phyloP scores from a whole-genome alignment of 176 grass and related monocot species.

The Paspalum notatum region DNA sequence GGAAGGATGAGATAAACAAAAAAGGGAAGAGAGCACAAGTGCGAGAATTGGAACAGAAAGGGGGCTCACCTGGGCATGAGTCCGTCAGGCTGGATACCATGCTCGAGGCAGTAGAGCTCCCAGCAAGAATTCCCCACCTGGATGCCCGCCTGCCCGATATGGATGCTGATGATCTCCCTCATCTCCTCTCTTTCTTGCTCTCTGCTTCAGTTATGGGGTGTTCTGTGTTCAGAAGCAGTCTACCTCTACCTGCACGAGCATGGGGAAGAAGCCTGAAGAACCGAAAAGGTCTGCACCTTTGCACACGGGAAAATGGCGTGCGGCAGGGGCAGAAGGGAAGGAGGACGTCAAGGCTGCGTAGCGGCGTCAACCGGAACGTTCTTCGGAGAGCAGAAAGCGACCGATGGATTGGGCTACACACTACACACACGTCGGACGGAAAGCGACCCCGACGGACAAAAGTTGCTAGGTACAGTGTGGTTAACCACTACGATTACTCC shows the following conservation, averaged over 20 bases:
- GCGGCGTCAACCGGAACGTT: conserved; percentile 29
- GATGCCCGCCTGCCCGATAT: conserved; percentile 87
- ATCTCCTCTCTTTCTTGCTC: conserved; percentile 32
- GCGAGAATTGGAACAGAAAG: conserved; percentile 18
- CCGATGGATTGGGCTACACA: conserved; percentile 20
- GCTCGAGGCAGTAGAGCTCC: conserved; percentile 91
- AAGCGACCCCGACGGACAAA: conserved; percentile 22
- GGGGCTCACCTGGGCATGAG: conserved; percentile 73
- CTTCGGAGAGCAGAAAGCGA: conserved; percentile 30
- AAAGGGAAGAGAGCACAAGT: not conserved
- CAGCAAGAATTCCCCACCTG: conserved; percentile 93
- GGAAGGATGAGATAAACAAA: not conserved
- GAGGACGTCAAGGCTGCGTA: conserved; percentile 6
- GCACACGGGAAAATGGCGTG: not conserved
- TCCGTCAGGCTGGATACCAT: conserved; percentile 81
- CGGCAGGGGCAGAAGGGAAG: not conserved
- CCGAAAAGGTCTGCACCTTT: conserved; percentile 2
- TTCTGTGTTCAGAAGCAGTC: conserved; percentile 4
- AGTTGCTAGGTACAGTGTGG: not conserved
- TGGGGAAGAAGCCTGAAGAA: conserved; percentile 19
- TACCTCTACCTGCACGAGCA: not conserved
- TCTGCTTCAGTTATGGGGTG: not conserved
- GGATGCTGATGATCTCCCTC: conserved; percentile 85
- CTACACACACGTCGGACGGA: conserved; percentile 34
- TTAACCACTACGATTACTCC: not conserved